phyloP scores from a whole-genome alignment of 768 basidiomycete genomes.

The Trametes villosa region DNA sequence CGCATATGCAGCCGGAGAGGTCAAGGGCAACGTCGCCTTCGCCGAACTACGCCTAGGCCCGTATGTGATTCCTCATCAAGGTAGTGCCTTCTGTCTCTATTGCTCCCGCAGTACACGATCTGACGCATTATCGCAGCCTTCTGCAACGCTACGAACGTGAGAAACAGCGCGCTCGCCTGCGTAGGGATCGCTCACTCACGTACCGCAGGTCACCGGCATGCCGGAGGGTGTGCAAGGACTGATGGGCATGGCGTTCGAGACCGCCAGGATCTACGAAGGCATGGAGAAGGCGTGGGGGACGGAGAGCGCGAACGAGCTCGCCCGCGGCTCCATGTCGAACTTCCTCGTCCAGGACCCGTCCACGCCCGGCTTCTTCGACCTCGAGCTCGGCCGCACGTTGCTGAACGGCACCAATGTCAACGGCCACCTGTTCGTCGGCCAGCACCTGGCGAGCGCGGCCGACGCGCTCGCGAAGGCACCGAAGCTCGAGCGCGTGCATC shows the following conservation, averaged over 20 bases:
- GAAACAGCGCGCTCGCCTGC: not conserved
- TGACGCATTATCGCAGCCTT: constrained; percentile 47
- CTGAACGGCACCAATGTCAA: constrained; percentile 22
- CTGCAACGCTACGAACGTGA: constrained; percentile 35
- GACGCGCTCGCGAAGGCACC: constrained; percentile 22
- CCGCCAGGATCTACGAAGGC: constrained; percentile 63
- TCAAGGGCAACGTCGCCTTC: constrained; percentile 41
- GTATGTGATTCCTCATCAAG: constrained; percentile 57
- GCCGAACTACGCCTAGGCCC: constrained; percentile 41
- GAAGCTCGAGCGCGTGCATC: constrained; percentile 41
- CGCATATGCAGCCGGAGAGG: constrained; percentile 45
- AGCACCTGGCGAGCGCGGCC: constrained; percentile 24
- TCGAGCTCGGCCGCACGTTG: constrained; percentile 31
- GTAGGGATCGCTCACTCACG: not conserved
- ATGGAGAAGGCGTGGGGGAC: constrained; percentile 16
- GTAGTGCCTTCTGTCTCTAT: constrained; percentile 48
- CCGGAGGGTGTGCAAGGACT: constrained; percentile 61
- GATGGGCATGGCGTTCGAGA: constrained; percentile 75
- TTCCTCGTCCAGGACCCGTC: constrained; percentile 28
- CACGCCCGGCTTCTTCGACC: constrained; percentile 29
- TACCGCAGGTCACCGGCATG: constrained; percentile 42
- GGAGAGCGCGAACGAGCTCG: constrained; percentile 9
- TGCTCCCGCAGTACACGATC: not conserved
- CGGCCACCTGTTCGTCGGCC: constrained; percentile 34
- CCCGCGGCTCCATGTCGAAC: constrained; percentile 27